Evolutionary conservation across 1,139 yeast genomes (phyloP).

Genomic region (Candida pseudocylindracea): DNA sequence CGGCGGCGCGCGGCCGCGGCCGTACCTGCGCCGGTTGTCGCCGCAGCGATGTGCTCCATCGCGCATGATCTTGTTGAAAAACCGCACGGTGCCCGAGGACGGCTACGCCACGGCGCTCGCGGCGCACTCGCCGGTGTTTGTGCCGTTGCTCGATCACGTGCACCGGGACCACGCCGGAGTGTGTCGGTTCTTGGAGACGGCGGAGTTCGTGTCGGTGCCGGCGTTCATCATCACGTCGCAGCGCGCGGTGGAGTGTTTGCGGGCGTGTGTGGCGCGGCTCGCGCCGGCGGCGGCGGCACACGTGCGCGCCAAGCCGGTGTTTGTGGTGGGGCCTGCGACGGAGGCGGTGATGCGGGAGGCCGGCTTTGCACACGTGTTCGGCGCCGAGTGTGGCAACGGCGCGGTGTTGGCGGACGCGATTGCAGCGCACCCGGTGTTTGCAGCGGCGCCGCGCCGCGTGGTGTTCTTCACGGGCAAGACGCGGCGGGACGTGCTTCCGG

Average conservation of each 20-base stretch:
- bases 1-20: too few relatives aligned
- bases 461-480: conserved; percentile 75
- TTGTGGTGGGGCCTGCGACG: conserved; percentile 90
- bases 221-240: conserved; percentile 67
- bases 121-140: conserved; percentile 21
- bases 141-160: conserved; percentile 52
- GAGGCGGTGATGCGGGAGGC: conserved; percentile 27
- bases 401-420: conserved; percentile 43
- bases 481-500: conserved; percentile 65
- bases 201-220: conserved; percentile 10
- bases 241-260: conserved; percentile 69
- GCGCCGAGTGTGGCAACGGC: conserved; percentile 79
- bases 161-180: conserved; percentile 6
- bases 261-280: conserved; percentile 14
- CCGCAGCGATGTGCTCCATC: too few relatives aligned
- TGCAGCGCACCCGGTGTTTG: not conserved
- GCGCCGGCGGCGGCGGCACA: conserved; percentile 2
- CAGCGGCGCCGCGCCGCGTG: conserved; percentile 4
- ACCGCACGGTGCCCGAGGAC: conserved; percentile 42
- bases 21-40: too few relatives aligned
- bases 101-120: conserved; percentile 26
- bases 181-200: conserved; percentile 5
- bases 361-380: conserved; percentile 51
- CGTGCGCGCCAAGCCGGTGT: conserved; percentile 25
- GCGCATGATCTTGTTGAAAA: conserved; percentile 23